Base-by-base conservation (phyloP, 306 rosid genomes). In the Hippophae rhamnoides region DNA sequence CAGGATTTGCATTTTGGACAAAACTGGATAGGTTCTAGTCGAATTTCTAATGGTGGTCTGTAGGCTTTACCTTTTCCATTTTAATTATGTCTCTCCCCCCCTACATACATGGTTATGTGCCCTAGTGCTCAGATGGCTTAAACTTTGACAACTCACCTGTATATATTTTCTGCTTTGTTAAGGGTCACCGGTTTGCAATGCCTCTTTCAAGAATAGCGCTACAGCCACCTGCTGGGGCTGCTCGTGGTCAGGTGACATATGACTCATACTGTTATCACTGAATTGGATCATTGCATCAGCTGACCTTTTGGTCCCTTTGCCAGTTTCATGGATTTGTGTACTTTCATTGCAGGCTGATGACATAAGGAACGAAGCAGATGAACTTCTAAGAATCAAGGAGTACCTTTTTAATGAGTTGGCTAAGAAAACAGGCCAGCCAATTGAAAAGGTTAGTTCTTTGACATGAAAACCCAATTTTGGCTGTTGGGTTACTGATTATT, bases 151-250 rank as follows among this genome's bases (percentile, higher is more conserved):
- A 31, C 57, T 23, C 43, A 14, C 54, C 38, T 42, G 26, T 56
- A 45, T 49, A 3, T 54, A 7, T 56, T 26, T 50, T 67, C 64
- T 61, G 62, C 49, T 67, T 52, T 69, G 26, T 60, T 13, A 52
- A 92, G 99, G 99, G 95, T 9, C 38, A 78, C 57, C 99, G 96
- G 45, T 71, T 43, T 68, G 72, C 95, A 63, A 92, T 85, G 96
- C 95, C 96, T 73, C 83, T 83, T 27, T 72, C 96, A 73, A 85
- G 93, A 78, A 72, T 92, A 58, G 79, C 88, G 5, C 71, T 92
- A 60, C 84, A 85, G 58, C 75, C 99, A 66, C 96, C 93, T 41
- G 96, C 85, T 5, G 99, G 96, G 65, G 72, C 90, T 71, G 99
- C 99, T 57, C 96, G 95, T 38, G 99, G 99, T 54, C 99, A 82